Conservation (phyloP, 345 rosid genomes). For the Boechera stricta region DNA sequence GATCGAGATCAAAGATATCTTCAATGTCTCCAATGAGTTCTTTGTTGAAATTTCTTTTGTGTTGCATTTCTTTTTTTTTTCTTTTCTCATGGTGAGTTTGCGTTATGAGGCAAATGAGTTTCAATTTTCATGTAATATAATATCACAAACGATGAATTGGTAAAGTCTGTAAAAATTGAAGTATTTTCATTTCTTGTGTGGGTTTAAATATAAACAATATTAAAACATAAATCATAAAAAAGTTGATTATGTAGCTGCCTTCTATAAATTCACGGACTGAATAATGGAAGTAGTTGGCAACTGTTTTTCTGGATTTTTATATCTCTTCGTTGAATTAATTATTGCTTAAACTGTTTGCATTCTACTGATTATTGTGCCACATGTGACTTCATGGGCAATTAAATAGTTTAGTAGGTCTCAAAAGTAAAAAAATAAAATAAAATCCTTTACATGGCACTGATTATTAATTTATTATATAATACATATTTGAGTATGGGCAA, state of each 20-base stretch:
- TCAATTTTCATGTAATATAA: conserved; percentile 10
- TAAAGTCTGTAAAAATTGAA: conserved; percentile 8
- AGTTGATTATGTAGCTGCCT: not conserved
- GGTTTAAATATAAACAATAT: not conserved
- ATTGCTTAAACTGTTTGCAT: conserved; percentile 22
- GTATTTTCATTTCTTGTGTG: not conserved
- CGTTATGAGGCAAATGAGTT: conserved; percentile 10
- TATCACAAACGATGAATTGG: conserved; percentile 8
- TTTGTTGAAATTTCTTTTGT: not conserved
- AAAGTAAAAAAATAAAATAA: conserved; percentile 1
- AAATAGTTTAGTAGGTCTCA: conserved; percentile 37
- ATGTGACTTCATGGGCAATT: conserved; percentile 38
- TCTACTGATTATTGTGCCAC: conserved; percentile 21
- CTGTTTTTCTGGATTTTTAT: not conserved
- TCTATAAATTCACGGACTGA: conserved; percentile 5
- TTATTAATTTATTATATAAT: not conserved
- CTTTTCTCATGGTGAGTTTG: conserved; percentile 2
- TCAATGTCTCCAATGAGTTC: conserved; percentile 4
- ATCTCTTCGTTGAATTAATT: not conserved
- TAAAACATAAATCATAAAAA: not conserved
- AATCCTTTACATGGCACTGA: conserved; percentile 13
- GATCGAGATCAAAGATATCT: conserved; percentile 13
- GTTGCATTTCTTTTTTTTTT: not conserved
- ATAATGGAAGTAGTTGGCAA: conserved; percentile 35
- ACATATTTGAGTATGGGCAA: conserved; percentile 25